Evolutionary conservation across 768 basidiomycete genomes (phyloP).

Genomic region (Amanita pallidorosea): DNA sequence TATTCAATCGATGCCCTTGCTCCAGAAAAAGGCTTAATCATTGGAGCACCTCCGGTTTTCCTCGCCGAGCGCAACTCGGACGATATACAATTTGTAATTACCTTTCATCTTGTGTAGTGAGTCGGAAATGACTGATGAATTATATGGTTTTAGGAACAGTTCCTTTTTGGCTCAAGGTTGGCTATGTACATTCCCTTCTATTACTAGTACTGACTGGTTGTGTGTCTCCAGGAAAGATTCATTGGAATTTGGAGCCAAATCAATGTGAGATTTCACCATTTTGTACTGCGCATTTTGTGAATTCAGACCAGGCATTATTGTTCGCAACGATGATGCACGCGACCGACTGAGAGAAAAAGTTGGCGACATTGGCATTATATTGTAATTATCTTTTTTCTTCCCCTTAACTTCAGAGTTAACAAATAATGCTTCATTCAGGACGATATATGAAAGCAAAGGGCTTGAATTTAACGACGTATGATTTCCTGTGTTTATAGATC

Average conservation of each 20-base stretch:
- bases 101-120: background rate
- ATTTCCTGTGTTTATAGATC: background rate
- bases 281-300: background rate
- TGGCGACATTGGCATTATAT: conserved; percentile 46
- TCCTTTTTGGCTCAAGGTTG: conserved; percentile 44
- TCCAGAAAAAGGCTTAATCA: conserved; percentile 43
- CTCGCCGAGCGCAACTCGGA: conserved; percentile 36
- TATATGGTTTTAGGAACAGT: conserved; percentile 31
- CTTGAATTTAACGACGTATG: conserved; percentile 55
- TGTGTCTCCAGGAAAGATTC: conserved; percentile 11
- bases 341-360: conserved; percentile 37
- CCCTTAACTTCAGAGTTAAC: background rate
- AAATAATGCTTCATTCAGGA: conserved; percentile 18
- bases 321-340: conserved; percentile 47
- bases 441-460: conserved; percentile 56
- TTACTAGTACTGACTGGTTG: background rate
- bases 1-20: conserved; percentile 49
- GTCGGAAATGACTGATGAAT: background rate
- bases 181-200: conserved; percentile 7
- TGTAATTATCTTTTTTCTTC: conserved; percentile 27
- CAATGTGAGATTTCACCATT: conserved; percentile 34
- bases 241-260: conserved; percentile 51
- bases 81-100: conserved; percentile 24
- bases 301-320: conserved; percentile 45
- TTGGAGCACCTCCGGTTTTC: conserved; percentile 48